Conservation (phyloP, 441 rosid genomes). For the Eutrema salsugineum region DNA sequence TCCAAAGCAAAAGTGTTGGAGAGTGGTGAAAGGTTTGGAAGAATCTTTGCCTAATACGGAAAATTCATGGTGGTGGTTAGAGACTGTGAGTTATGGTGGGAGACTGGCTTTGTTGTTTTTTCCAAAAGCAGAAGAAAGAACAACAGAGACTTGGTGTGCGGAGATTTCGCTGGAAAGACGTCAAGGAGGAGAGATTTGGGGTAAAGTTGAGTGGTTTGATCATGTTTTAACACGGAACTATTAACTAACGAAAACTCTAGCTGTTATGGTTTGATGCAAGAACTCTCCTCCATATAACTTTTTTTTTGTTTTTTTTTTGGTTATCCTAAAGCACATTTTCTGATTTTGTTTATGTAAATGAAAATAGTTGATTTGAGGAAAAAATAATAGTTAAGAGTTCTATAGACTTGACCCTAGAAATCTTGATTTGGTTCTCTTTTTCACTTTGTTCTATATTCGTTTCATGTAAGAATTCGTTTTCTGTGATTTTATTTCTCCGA, state of each 20-base stretch:
- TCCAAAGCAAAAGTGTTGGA: neutral
- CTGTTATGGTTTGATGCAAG: neutral
- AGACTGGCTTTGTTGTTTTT: neutral
- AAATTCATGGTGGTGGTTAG: neutral
- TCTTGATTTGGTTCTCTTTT: too few species aligned
- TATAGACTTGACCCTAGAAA: too few species aligned
- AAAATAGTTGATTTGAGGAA: too few species aligned
- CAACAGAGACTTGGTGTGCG: neutral
- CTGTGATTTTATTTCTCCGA: too few species aligned
- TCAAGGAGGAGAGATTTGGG: neutral
- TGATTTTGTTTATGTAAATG: too few species aligned
- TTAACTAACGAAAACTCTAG: neutral
- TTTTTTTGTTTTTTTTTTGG: too few species aligned
- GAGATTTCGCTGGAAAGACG: neutral
- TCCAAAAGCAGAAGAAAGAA: too few species aligned
- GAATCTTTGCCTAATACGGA: neutral
- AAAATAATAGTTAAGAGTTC: too few species aligned
- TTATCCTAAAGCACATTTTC: too few species aligned
- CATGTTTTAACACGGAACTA: neutral
- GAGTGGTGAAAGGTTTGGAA: neutral
- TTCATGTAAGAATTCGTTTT: too few species aligned
- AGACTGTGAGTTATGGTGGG: neutral
- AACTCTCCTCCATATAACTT: neutral
- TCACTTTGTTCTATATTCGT: too few species aligned
- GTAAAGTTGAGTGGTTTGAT: neutral